A percentile compares a stretch with the other conserved stretches of the same genome.
phyloP scores from a whole-genome alignment of 495 filamentous ascomycete species.

The Halenospora varia region DNA sequence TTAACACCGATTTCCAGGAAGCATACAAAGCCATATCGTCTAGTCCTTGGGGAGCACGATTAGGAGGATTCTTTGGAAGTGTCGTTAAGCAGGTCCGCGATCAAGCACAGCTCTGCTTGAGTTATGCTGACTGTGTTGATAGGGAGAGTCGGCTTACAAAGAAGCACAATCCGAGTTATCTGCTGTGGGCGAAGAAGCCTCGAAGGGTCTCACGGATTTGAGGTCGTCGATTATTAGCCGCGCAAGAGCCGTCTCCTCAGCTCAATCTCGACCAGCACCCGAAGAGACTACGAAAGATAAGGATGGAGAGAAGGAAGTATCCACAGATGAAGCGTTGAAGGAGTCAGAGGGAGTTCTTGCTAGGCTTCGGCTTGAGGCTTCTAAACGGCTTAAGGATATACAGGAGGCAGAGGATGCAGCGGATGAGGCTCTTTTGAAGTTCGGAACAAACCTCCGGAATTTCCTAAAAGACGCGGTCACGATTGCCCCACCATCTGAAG shows the following conservation, averaged over 20 bases:
- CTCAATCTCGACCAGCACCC: constrained; percentile 21
- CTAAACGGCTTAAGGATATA: constrained; percentile 83
- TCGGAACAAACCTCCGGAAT: constrained; percentile 85
- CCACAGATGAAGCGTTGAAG: constrained; percentile 49
- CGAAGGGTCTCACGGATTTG: constrained; percentile 75
- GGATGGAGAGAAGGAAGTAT: constrained; percentile 34
- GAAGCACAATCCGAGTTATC: constrained; percentile 77
- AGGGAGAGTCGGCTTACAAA: constrained; percentile 84
- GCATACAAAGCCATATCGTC: constrained; percentile 89
- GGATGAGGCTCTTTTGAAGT: constrained; percentile 90
- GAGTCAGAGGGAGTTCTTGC: constrained; percentile 76
- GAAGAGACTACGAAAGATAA: constrained; percentile 25
- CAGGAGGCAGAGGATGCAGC: constrained; percentile 96
- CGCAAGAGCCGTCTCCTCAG: constrained; percentile 69
- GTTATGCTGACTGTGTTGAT: constrained; percentile 1
- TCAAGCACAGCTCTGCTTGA: not conserved
- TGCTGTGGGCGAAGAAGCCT: constrained; percentile 74
- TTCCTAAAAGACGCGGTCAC: constrained; percentile 90
- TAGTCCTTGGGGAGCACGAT: constrained; percentile 83
- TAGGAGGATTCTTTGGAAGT: constrained; percentile 84
- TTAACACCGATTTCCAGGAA: constrained; percentile 89
- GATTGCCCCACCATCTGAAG: constrained; percentile 61
- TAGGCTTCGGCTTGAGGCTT: constrained; percentile 76
- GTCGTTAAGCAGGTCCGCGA: constrained; percentile 76
- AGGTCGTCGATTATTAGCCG: constrained; percentile 62